Evolutionary conservation across 495 filamentous ascomycete genomes (phyloP), one percentile per base, ranked within the genome.

Genomic region (Pseudomonodictys pantanalensis): DNA sequence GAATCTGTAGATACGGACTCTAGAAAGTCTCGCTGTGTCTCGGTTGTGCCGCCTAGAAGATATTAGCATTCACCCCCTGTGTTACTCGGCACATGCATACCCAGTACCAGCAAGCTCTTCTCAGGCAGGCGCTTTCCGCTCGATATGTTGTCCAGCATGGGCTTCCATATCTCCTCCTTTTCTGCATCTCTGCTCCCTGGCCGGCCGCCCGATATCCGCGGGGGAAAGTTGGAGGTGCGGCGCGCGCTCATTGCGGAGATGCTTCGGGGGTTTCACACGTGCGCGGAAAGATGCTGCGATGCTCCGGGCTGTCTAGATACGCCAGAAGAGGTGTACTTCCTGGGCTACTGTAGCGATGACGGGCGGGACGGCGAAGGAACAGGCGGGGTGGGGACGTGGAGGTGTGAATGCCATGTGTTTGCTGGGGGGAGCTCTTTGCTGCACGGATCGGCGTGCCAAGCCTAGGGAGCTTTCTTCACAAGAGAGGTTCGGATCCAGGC

Each of bases 101-200:
- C 92, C 67, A 97, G 77, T 24, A 96, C 83, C 28, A 97, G 69
- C 39, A 97, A 75, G 62, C 89, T 93, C 79, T 97, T 97, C 74
- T 97, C 91, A 33, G 91, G 91, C 57, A 97, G 75, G 59, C 87
- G 83, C 78, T 93, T 95, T 49, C 89, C 91, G 75, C 87, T 93
- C 60, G 92, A 90, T 62, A 92, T 91, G 55, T 81, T 81, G 73
- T 95, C 90, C 66, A 97, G 81, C 86, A 97, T 88, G 46, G 89
- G 90, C 52, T 84, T 92, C 92, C 92, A 97, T 74, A 97, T 89
- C 68, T 95, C 89, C 73, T 89, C 89, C 76, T 91, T 90, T 45
- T 80, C 78, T 59, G 86, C 85, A 75, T 88, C 90, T 75, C 87
- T 63, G 30, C 60, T 62, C 77, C 70, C 76, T 83, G 43, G 55